These are phyloP conservation scores for Penicillium coffeae DNA, from an alignment of 495 filamentous ascomycete species.

Conservation along the genomic window DNA sequence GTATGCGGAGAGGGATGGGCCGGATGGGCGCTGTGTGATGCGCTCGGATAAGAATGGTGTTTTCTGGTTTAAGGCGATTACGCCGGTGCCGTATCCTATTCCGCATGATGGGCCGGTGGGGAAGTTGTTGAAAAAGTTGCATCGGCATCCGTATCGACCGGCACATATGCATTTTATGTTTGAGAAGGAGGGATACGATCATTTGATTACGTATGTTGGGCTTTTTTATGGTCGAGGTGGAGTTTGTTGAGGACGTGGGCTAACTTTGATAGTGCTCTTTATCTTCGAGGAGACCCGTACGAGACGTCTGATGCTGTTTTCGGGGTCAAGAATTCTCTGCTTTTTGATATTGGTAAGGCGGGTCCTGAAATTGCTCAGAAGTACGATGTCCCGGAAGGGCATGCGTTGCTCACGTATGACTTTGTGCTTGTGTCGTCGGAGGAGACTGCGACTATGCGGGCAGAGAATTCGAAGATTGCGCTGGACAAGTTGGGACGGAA, in stretches of 20 bases:
- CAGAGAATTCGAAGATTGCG: conserved; percentile 67
- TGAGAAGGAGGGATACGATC: conserved; percentile 77
- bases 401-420: conserved; percentile 56
- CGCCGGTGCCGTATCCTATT: conserved; percentile 85
- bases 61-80: conserved; percentile 88
- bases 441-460: conserved; percentile 64
- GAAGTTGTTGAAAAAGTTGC: conserved; percentile 63
- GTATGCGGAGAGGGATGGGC: conserved; percentile 61
- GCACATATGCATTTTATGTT: conserved; percentile 97
- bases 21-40: conserved; percentile 81
- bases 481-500: conserved; percentile 66
- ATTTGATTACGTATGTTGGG: conserved; percentile 70
- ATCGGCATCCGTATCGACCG: conserved; percentile 76
- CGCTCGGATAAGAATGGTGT: conserved; percentile 61
- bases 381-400: conserved; percentile 52
- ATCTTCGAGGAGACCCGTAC: conserved; percentile 79
- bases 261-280: conserved; percentile 71
- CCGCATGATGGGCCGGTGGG: conserved; percentile 89
- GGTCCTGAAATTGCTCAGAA: conserved; percentile 56
- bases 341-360: conserved; percentile 67
- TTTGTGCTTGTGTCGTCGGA: conserved; percentile 75
- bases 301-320: conserved; percentile 91
- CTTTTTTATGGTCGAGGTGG: background rate
- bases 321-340: conserved; percentile 80
- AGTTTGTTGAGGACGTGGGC: conserved; percentile 4